Evolutionary conservation across 2,329 filamentous ascomycete genomes (phyloP).

Genomic region (Aspergillus floridensis): DNA sequence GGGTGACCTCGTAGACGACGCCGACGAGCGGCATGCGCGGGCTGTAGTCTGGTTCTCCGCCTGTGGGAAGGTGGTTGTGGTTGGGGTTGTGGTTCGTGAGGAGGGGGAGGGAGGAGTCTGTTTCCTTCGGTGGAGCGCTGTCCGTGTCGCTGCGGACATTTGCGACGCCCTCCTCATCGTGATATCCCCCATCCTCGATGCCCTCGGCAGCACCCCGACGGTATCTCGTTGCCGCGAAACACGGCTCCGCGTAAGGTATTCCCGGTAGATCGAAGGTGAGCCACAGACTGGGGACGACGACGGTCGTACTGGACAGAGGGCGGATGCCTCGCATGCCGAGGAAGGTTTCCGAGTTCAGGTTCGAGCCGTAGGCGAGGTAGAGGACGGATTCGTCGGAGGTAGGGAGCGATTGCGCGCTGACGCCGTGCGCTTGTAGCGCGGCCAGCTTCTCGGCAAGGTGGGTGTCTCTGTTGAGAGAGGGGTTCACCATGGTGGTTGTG

Average conservation of each 20-base stretch:
- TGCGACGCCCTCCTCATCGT: not conserved
- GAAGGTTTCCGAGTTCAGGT: slow-evolving; percentile 78
- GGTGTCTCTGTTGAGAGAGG: slow-evolving; percentile 25
- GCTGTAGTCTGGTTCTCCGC: slow-evolving; percentile 12
- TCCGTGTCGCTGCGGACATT: not conserved
- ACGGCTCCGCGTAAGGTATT: slow-evolving; percentile 82
- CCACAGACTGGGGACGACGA: slow-evolving; percentile 72
- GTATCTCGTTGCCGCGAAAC: slow-evolving; percentile 77
- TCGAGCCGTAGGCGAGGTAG: slow-evolving; percentile 90
- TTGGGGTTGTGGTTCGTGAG: not conserved
- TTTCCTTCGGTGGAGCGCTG: not conserved
- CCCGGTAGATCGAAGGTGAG: slow-evolving; percentile 85
- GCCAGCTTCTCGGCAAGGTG: slow-evolving; percentile 22
- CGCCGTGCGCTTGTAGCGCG: not conserved
- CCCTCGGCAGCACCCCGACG: slow-evolving; percentile 33
- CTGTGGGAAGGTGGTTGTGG: slow-evolving; percentile 37
- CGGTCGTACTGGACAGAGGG: slow-evolving; percentile 77
- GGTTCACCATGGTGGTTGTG: slow-evolving; percentile 12
- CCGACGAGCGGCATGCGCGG: slow-evolving; percentile 76
- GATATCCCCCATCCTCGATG: not conserved
- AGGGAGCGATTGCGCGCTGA: not conserved
- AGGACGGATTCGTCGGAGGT: slow-evolving; percentile 57
- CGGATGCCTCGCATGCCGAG: slow-evolving; percentile 72
- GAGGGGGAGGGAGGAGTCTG: not conserved
- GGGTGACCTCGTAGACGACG: slow-evolving; percentile 92